Evolutionary conservation across 495 filamentous ascomycete species (phyloP).

Genomic region (Aspergillus nanangensis): DNA sequence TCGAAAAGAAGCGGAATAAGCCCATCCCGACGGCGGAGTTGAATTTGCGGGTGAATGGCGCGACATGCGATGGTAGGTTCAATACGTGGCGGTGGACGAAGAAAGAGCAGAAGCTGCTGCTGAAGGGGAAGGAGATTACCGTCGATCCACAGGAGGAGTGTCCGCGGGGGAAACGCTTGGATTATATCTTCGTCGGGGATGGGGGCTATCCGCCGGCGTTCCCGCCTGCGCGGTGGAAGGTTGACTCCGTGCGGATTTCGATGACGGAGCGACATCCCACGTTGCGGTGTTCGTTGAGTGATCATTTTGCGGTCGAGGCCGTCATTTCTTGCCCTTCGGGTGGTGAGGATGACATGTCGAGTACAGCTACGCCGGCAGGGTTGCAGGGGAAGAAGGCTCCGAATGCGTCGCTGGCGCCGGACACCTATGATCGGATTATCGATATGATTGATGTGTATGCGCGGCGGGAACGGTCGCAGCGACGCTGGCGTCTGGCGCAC

Average conservation of each 20-base stretch:
- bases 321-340: conserved; percentile 28
- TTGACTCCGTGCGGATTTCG: conserved; percentile 63
- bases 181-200: conserved; percentile 81
- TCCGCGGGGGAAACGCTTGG: conserved; percentile 75
- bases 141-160: conserved; percentile 60
- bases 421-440: conserved; percentile 70
- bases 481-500: conserved; percentile 63
- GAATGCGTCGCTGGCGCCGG: conserved; percentile 37
- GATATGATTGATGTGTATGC: conserved; percentile 61
- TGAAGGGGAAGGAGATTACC: conserved; percentile 50
- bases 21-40: conserved; percentile 64
- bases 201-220: conserved; percentile 30
- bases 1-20: conserved; percentile 47
- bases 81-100: conserved; percentile 95
- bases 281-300: conserved; percentile 78
- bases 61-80: conserved; percentile 77
- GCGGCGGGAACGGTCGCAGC: conserved; percentile 63
- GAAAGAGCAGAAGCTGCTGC: conserved; percentile 51
- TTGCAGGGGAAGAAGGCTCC: too few relatives aligned
- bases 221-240: conserved; percentile 51
- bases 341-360: too few relatives aligned
- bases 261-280: conserved; percentile 83
- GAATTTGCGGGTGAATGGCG: conserved; percentile 76
- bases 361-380: too few relatives aligned
- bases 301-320: conserved; percentile 79